Percentiles rank a stretch among this genome's conserved stretches.
Evolutionary conservation across 1,284 basidiomycete species (phyloP).

Genomic region (Cryptococcus maquisensis): DNA sequence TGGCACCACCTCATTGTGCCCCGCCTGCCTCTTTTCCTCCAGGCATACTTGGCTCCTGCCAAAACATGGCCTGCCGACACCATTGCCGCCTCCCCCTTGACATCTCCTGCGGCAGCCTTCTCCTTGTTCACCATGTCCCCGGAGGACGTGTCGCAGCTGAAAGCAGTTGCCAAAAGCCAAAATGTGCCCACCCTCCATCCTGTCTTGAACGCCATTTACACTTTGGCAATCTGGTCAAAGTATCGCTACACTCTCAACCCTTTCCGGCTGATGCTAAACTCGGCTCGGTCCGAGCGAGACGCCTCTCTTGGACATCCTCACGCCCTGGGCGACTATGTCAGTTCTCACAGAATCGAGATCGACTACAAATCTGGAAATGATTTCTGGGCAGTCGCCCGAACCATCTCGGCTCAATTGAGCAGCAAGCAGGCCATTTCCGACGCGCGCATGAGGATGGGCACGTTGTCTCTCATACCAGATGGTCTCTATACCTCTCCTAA

Average conservation of each 20-base stretch:
- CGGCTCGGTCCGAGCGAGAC: conserved; percentile 29
- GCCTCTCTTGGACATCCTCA: conserved; percentile 17
- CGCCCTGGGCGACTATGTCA: conserved; percentile 32
- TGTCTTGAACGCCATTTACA: conserved; percentile 25
- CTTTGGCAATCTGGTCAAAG: conserved; percentile 26
- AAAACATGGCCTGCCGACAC: conserved; percentile 27
- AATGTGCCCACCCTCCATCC: conserved; percentile 35
- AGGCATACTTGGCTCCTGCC: conserved; percentile 13
- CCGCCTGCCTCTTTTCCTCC: conserved; percentile 28
- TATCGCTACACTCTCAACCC: conserved; percentile 5
- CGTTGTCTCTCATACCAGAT: conserved; percentile 35
- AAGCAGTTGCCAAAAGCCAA: conserved; percentile 13
- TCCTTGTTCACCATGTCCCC: conserved; percentile 15
- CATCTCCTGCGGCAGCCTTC: conserved; percentile 6
- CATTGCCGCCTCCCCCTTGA: conserved; percentile 8
- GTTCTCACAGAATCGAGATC: conserved; percentile 11
- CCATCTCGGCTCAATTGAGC: conserved; percentile 6
- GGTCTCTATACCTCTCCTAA: not conserved
- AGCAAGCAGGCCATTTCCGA: conserved; percentile 5
- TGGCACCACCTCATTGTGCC: conserved; percentile 34
- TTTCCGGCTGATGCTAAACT: conserved; percentile 5
- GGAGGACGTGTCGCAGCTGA: conserved; percentile 14
- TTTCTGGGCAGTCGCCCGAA: conserved; percentile 26
- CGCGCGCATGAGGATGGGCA: conserved; percentile 25
- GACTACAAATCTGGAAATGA: not conserved